These are phyloP conservation scores for Boletus subparvulus DNA, from an alignment of 768 basidiomycete genomes.

Conservation along the genomic window DNA sequence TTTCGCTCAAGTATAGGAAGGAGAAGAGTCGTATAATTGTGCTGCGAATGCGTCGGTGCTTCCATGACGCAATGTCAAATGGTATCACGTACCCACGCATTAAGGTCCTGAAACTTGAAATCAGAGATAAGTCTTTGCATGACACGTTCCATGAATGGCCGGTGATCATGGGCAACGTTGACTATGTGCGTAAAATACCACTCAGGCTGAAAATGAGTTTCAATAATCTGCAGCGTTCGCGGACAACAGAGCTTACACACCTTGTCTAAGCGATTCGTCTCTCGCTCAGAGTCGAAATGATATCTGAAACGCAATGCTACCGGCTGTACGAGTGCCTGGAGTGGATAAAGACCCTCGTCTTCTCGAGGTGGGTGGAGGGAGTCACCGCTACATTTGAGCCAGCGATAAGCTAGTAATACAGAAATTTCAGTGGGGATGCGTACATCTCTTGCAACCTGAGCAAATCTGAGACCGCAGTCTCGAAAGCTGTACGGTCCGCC, in stretches of 20 bases:
- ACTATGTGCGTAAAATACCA: slow-evolving; percentile 95
- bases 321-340: slow-evolving; percentile 82
- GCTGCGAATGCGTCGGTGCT: slow-evolving; percentile 42
- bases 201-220: slow-evolving; percentile 64
- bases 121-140: slow-evolving; percentile 68
- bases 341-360: slow-evolving; percentile 67
- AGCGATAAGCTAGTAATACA: slow-evolving; percentile 1
- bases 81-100: slow-evolving; percentile 65
- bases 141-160: slow-evolving; percentile 70
- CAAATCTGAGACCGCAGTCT: slow-evolving; percentile 73
- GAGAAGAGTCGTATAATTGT: slow-evolving; percentile 79
- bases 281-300: slow-evolving; percentile 85
- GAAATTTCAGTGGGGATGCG: slow-evolving; percentile 30
- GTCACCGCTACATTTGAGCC: slow-evolving; percentile 45
- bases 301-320: slow-evolving; percentile 88
- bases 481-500: slow-evolving; percentile 64
- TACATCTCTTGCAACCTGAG: slow-evolving; percentile 78
- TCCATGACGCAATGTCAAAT: neutral
- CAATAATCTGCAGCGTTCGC: neutral
- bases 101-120: slow-evolving; percentile 61
- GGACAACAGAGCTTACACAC: slow-evolving; percentile 36
- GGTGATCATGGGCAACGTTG: slow-evolving; percentile 85
- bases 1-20: slow-evolving; percentile 77
- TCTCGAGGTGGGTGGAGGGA: slow-evolving; percentile 37
- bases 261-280: slow-evolving; percentile 93